Evolutionary conservation across 2,329 filamentous ascomycete genomes (phyloP).

Genomic region (Exophiala bonariae): DNA sequence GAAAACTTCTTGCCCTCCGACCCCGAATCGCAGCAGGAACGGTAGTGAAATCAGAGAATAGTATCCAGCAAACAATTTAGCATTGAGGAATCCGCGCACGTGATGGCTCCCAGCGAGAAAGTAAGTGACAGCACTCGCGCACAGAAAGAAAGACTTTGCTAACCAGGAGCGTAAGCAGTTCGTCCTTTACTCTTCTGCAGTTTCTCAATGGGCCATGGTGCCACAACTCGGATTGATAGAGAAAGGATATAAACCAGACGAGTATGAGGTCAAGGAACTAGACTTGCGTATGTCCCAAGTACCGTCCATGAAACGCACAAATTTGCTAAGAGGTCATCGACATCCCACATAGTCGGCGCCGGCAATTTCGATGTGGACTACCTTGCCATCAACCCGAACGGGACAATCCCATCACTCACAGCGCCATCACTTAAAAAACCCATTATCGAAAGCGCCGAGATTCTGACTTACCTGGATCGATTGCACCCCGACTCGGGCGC

Average conservation of each 20-base stretch:
- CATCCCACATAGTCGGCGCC: constrained; percentile 7
- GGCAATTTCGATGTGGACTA: constrained; percentile 19
- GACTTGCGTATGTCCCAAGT: constrained; percentile 10
- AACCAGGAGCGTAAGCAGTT: constrained; percentile 1
- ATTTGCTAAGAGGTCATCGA: neutral
- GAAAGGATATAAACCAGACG: constrained; percentile 10
- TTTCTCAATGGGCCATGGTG: constrained; percentile 19
- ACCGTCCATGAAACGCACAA: neutral
- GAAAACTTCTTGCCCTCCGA: too few species aligned
- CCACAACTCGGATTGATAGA: constrained; percentile 15
- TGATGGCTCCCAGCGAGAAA: too few species aligned
- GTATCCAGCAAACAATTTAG: too few species aligned
- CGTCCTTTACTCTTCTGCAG: constrained; percentile 15
- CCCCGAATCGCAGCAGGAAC: too few species aligned
- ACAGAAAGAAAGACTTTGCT: too few species aligned
- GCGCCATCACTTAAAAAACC: constrained; percentile 8
- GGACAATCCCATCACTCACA: constrained; percentile 18
- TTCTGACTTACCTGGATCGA: constrained; percentile 13
- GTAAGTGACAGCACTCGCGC: too few species aligned
- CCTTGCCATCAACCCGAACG: constrained; percentile 16
- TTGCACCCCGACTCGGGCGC: constrained; percentile 1
- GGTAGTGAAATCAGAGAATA: too few species aligned
- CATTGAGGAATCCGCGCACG: too few species aligned
- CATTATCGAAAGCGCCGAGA: constrained; percentile 15
- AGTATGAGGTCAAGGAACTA: constrained; percentile 13